A percentile compares a stretch with the other conserved stretches of the same genome.
These are phyloP conservation scores for Hymenoscyphus fructigenus DNA, from an alignment of 2,329 filamentous ascomycete species.

Conservation along the genomic window DNA sequence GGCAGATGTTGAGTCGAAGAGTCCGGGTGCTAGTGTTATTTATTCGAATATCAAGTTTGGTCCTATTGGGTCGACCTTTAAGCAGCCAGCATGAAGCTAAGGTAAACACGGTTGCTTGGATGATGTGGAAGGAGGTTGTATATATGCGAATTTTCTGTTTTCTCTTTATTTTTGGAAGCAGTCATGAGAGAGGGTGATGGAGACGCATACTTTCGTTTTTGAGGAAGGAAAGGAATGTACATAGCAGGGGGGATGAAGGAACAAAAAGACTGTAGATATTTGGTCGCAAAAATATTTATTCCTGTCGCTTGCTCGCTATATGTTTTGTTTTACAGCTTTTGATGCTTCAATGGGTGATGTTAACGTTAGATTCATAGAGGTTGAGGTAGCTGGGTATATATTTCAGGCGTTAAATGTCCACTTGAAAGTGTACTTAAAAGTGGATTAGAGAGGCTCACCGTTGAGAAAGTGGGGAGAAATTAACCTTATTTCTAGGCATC, in stretches of 20 bases:
- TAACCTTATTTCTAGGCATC: too few species aligned
- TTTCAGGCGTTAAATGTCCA: too few species aligned
- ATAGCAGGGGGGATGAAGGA: neutral
- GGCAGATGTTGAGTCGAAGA: conserved; percentile 46
- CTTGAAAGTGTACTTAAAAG: too few species aligned
- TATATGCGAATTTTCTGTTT: conserved; percentile 4
- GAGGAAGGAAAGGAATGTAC: too few species aligned
- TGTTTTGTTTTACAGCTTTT: too few species aligned
- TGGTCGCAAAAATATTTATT: neutral
- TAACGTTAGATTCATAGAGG: too few species aligned
- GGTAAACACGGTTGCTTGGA: neutral
- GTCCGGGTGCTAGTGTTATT: conserved; percentile 46
- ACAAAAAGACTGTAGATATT: neutral
- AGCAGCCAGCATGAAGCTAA: conserved; percentile 7
- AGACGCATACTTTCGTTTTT: neutral
- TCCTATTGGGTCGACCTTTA: conserved; percentile 35
- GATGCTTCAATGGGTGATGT: too few species aligned
- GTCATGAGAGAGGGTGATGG: neutral
- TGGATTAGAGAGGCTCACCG: too few species aligned
- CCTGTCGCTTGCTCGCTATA: too few species aligned
- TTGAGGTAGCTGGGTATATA: too few species aligned
- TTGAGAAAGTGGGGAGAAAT: too few species aligned
- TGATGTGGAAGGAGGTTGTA: neutral
- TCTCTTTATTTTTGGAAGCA: neutral
- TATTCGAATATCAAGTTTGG: conserved; percentile 38